These are phyloP conservation scores for Agrocybe pediades DNA, from an alignment of 768 basidiomycete species.

Conservation along the genomic window DNA sequence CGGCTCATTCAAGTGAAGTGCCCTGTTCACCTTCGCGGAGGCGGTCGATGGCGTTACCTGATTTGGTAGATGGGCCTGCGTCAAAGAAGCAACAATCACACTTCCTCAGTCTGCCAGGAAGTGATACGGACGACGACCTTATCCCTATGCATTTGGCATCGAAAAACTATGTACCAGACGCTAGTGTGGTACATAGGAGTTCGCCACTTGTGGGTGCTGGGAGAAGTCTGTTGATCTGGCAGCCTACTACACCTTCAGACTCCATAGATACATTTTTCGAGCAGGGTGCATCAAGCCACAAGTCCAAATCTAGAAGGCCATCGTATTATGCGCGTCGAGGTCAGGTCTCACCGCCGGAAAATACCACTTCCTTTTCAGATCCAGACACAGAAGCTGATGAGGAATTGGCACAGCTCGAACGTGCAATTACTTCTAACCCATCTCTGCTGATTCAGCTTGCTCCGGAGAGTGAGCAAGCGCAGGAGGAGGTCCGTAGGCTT, in stretches of 20 bases:
- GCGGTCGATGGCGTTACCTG: slow-evolving; percentile 4
- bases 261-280: too few relatives aligned
- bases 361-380: slow-evolving; percentile 44
- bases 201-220: slow-evolving; percentile 10
- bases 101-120: slow-evolving; percentile 33
- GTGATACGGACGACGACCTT: slow-evolving; percentile 34
- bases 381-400: too few relatives aligned
- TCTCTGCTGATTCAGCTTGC: slow-evolving; percentile 23
- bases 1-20: too few relatives aligned
- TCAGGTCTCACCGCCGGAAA: too few relatives aligned
- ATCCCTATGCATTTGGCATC: slow-evolving; percentile 25
- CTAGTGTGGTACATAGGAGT: slow-evolving; percentile 14
- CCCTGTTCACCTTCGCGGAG: slow-evolving; percentile 13
- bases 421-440: slow-evolving; percentile 33
- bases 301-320: too few relatives aligned
- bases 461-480: slow-evolving; percentile 38
- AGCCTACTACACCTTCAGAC: slow-evolving; percentile 28
- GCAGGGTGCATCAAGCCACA: too few relatives aligned
- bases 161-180: slow-evolving; percentile 22
- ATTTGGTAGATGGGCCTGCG: not conserved
- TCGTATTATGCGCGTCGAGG: too few relatives aligned
- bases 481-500: slow-evolving; percentile 41
- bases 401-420: not conserved
- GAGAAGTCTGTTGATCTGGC: slow-evolving; percentile 41
- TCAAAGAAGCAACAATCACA: slow-evolving; percentile 21